Conservation (phyloP, 345 rosid genomes). For the Sapria himalayana region DNA sequence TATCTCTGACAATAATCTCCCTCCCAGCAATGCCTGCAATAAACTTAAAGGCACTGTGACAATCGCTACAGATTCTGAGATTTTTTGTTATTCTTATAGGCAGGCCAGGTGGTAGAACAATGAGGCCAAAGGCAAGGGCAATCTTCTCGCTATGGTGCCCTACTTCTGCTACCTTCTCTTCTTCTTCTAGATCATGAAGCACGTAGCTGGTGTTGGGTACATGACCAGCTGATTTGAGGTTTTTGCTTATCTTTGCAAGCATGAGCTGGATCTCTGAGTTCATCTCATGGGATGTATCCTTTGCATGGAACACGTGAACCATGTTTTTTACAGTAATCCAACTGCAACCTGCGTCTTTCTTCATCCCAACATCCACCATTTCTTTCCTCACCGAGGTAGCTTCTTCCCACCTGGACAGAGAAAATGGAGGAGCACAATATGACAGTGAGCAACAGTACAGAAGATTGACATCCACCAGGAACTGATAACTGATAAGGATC, state of each 20-base stretch:
- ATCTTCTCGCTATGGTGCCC: slow-evolving; percentile 67
- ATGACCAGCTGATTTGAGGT: slow-evolving; percentile 56
- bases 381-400: slow-evolving; percentile 44
- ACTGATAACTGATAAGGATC: neutral
- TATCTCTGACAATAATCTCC: slow-evolving; percentile 60
- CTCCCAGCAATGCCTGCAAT: slow-evolving; percentile 33
- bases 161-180: slow-evolving; percentile 54
- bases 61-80: slow-evolving; percentile 74
- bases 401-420: slow-evolving; percentile 52
- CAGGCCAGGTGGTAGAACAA: slow-evolving; percentile 29
- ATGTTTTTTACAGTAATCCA: slow-evolving; percentile 54
- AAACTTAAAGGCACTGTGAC: slow-evolving; percentile 60
- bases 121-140: slow-evolving; percentile 62
- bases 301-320: slow-evolving; percentile 66
- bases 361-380: slow-evolving; percentile 50
- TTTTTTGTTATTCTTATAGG: slow-evolving; percentile 75
- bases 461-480: too few relatives aligned
- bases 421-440: neutral
- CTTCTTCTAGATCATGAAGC: slow-evolving; percentile 70
- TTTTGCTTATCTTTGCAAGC: slow-evolving; percentile 25
- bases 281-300: slow-evolving; percentile 43
- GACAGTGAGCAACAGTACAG: too few relatives aligned
- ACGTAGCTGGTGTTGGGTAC: slow-evolving; percentile 35
- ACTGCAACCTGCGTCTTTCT: slow-evolving; percentile 65
- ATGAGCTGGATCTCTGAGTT: slow-evolving; percentile 39